Evolutionary conservation across 495 filamentous ascomycete genomes (phyloP).

Genomic region (Evansstolkia leycettana): DNA sequence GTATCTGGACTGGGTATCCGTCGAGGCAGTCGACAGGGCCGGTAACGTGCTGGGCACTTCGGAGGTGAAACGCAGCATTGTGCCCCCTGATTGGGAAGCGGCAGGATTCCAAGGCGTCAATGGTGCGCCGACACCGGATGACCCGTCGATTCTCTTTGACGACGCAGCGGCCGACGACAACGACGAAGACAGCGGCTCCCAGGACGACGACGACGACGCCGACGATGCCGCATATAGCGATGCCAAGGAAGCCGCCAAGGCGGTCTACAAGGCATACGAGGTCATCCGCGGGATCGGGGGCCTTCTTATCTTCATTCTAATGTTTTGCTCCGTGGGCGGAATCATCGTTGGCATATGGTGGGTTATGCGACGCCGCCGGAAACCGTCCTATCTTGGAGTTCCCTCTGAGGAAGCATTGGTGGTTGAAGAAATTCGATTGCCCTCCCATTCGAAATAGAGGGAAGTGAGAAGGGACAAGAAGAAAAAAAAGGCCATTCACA

Average conservation of each 20-base stretch:
- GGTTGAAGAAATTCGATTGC: no score
- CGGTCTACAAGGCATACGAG: conserved; percentile 22
- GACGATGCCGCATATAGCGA: no score
- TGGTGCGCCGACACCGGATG: conserved; percentile 14
- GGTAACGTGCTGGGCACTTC: conserved; percentile 17
- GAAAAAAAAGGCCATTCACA: background rate
- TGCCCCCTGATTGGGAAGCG: conserved; percentile 22
- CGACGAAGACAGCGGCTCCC: background rate
- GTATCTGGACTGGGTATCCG: conserved; percentile 32
- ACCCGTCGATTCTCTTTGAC: conserved; percentile 17
- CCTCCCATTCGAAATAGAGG: conserved; percentile 8
- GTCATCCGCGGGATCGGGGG: conserved; percentile 22
- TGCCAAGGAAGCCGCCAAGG: conserved; percentile 21
- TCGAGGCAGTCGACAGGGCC: conserved; percentile 26
- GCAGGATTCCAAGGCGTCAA: conserved; percentile 19
- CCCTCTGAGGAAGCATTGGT: conserved; percentile 16
- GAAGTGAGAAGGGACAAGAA: background rate
- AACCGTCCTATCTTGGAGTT: conserved; percentile 21
- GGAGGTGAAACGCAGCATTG: conserved; percentile 12
- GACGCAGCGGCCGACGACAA: conserved; percentile 7
- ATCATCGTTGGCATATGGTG: conserved; percentile 14
- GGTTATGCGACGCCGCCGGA: conserved; percentile 13
- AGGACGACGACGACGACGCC: no score
- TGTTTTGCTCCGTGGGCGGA: conserved; percentile 15
- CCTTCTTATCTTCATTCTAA: conserved; percentile 21